Base-by-base conservation (phyloP, 148 eudicot species). In the Silene conica region DNA sequence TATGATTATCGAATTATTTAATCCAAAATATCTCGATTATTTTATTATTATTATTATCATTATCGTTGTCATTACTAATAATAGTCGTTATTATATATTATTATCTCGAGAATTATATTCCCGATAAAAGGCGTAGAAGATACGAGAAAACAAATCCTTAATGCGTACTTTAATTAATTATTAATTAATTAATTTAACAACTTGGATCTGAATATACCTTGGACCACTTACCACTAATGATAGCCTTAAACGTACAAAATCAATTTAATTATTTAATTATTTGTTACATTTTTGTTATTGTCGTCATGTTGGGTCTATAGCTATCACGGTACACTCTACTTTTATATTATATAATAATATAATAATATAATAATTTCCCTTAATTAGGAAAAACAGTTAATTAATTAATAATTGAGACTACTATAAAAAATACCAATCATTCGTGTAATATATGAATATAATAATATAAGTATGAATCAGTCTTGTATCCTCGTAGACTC, bases 201-300 rank as follows among this genome's bases (percentile, higher is more conserved):
- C 50, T 75, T 15, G 70, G 62, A 71, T 70, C 60, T 62, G 78
- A 80, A 80, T 75, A 80, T 80, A 71, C 75, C 78, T 56, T 67
- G 73, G 78, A 80, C 82, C 79, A 80, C 82, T 75, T 75, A 72
- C 75, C 76, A 75, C 78, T 75, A 75, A 80, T 80, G 50, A 78
- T 71, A 75, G 82, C 82, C 82, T 75, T 76, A 80, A 80, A 80
- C 82, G 60, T 75, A 65, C 82, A 75, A 80, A 80, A 75, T 31
- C 43, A 75, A 71, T 15, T 71, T 65, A 38, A 71, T 71, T 75
- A 71, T 71, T 75, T 70, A 48, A 2, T 14, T 26, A 31, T 28
- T 72, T 78, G 45, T 59, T 70, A 73, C 80, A 78, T 66, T 67
- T 78, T 68, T 56, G 18, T 65, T 50, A 70, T 74, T 43, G 66